Base-by-base conservation (phyloP, 768 basidiomycete species). In the Trametes sanguinea region DNA sequence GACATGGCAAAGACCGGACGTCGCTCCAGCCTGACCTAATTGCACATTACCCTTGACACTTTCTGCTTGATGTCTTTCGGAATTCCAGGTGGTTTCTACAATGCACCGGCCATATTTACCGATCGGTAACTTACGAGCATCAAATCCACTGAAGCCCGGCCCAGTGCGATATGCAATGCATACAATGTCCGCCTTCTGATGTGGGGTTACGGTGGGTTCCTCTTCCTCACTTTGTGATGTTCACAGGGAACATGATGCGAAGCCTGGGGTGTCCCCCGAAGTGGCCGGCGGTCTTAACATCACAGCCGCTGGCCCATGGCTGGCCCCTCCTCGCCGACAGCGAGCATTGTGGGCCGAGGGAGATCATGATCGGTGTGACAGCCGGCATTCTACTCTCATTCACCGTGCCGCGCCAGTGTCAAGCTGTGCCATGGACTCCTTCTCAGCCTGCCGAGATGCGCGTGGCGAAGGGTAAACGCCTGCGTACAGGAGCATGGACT, bases 201-300 rank as follows among this genome's bases (percentile, higher is more conserved):
- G 29, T 50, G 48, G 48, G 30, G 51, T 53, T 53, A 37, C 51
- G 51, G 40, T 50, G 48, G 48, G 48, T 37, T 51, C n/a, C 51
- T 37, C 14, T 17, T 29, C 39, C 51, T 16, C 3, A 53, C 14
- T 37, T 53, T 17, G 51, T 40, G 51, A 46, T 44, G 22, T 42
- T 46, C 17, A 43, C 42, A 45, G 32, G 27, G 29, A 32, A 46
- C 29, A 44, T 43, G 54, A 35, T 29, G 54, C 54, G 54, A 44
- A 55, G 43, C 13, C 10, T 35, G 42, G 42, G 30, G 17, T 50
- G 13, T 32, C 29, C 48, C 30, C 29, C 17, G 27, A 32, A 11
- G 30, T 6, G 17, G 27, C 48, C 48, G 48, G 48, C 48, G 48
- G 48, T 30, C 48, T 50, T 50, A 50, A 50, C 17, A 9, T 32